Base-by-base conservation (phyloP, 495 filamentous ascomycete genomes). In the Diplogelasinospora grovesii region DNA sequence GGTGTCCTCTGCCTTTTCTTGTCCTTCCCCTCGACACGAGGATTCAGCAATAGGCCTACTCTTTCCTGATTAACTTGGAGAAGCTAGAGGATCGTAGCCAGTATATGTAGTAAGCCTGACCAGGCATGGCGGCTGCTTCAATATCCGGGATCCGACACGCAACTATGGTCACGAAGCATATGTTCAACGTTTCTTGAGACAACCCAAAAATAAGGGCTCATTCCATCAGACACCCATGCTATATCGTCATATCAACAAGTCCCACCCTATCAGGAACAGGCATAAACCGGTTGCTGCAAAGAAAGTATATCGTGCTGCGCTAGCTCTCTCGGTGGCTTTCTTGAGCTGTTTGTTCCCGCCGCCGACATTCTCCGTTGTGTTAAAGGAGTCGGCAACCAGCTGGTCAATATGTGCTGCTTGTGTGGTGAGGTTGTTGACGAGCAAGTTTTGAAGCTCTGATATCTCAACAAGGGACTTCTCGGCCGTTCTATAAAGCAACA, bases 391-490 rank as follows among this genome's bases (percentile, higher is more conserved):
- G 32, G 79, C 69, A n/a, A 95, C 85, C 13, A 99, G 66, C 49
- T 89, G 85, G 36, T 85, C 81, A 43, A 99, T 89, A 45, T 87
- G 81, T 34, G 82, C 86, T 29, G 85, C 83, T 52, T 99, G 92
- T 3, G 79, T 79, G 15, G 81, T 71, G 1, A 99, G 78, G 46
- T 96, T 93, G 36, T 74, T 72, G 22, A 89, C 85, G 13, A 99
- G 79, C 24, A 87, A 82, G 33, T 83, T 84, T 52, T 99, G 93
- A 4, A 99, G 72, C 45, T 92, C 86, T 15, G 86, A 85, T 39
- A 99, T 97, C 57, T 97, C 92, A 4, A 95, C 53, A 6, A 99
- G 74, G 1, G 87, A 94, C 56, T 82, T 83, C 62, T 99, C 90
- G 2, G 92, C 87, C 19, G 81, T 86, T 48, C 89, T 95, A 50